Evolutionary conservation across 2,329 filamentous ascomycete species (phyloP), one percentile per base, ranked within the genome.

Genomic region (Lachnum nothofagi): DNA sequence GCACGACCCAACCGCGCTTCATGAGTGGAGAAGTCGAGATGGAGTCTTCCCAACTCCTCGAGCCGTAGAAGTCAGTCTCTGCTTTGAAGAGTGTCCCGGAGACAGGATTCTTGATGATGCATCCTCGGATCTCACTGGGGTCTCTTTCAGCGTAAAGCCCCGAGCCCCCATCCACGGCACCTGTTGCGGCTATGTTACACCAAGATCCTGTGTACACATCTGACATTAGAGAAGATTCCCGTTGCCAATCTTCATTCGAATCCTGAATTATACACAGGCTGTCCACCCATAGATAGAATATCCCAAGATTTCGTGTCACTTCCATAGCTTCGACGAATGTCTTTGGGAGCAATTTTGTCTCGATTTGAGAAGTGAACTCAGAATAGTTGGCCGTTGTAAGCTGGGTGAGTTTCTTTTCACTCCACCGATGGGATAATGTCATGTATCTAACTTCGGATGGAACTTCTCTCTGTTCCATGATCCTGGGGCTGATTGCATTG

Each of bases 261-360:
- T 63, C 60, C 40, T 67, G 63, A 25, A 63, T 53, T 19, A 67
- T 64, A 41, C 65, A 68, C 1, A 67, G 48, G 10, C 58, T 53
- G 52, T 67, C 64, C 22, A 66, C 62, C 65, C 64, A 67, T 16
- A 67, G 49, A 46, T 65, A 67, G 0, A 52, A 35, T 9, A 65
- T 29, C 0, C 52, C 56, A 33, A 67, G 55, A 25, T 48, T 44
- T 10, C 59, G 50, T 2, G 60, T 57, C 10, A 65, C 50, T 6
- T 41, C 17, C 35, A 67, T 58, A 7, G 63, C 60, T 9, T 67
- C 61, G 10, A 47, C 58, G 33, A 64, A 62, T 8, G 52, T 54
- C 37, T 51, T 57, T 3, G 60, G 57, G n/a, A 65, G 42, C 3
- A 20, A 44, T 4, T 43, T 53, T 8, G 61, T 42, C 7, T 27